Conservation (phyloP, 1,284 basidiomycete species). For the Bondarzewia mesenterica region DNA sequence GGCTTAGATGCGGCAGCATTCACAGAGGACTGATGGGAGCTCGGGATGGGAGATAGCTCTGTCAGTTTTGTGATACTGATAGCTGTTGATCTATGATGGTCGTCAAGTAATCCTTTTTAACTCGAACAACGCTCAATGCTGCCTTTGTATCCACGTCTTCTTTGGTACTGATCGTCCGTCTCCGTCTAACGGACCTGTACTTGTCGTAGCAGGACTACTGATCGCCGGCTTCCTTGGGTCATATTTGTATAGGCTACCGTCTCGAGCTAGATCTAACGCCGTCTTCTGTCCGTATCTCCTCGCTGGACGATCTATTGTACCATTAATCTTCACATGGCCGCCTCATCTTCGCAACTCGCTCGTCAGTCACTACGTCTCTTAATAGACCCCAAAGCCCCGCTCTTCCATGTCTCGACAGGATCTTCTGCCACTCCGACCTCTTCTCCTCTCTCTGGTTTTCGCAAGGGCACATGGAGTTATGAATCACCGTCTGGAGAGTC, state of each 20-base stretch:
- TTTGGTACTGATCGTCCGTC: no score
- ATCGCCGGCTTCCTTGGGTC: no score
- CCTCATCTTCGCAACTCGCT: constrained; percentile 1
- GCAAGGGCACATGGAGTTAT: constrained; percentile 11
- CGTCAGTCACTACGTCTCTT: constrained; percentile 1
- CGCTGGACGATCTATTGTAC: background rate
- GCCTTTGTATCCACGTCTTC: no score
- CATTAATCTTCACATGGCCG: background rate
- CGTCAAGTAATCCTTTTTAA: background rate
- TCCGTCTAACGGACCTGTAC: no score
- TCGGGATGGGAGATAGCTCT: no score
- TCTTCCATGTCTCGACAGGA: background rate
- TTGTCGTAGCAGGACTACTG: no score
- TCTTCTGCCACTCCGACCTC: background rate
- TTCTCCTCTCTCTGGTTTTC: constrained; percentile 3
- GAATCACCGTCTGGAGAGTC: constrained; percentile 13
- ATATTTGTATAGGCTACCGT: no score
- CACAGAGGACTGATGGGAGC: no score
- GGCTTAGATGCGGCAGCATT: no score
- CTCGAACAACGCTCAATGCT: no score
- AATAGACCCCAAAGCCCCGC: background rate
- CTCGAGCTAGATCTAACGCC: no score
- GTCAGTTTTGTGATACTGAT: background rate
- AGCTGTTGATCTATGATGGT: no score
- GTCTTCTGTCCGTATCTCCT: background rate